These are phyloP conservation scores for Rhizopogon rudus DNA, from an alignment of 768 basidiomycete genomes.

Conservation along the genomic window DNA sequence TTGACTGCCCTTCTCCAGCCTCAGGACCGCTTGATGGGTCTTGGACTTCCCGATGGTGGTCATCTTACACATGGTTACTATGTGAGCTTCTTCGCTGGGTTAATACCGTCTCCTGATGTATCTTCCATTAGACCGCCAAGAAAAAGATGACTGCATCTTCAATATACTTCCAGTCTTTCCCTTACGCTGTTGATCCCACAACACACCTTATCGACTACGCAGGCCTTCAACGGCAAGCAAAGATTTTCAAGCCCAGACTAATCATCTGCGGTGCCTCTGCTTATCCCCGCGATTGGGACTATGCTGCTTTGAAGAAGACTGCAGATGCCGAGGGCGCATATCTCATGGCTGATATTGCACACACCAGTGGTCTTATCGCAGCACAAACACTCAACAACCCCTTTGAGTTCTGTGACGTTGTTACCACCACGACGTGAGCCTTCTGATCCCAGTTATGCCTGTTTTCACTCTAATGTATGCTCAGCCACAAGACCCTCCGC, in stretches of 20 bases:
- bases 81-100: slow-evolving; percentile 37
- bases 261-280: slow-evolving; percentile 98
- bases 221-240: slow-evolving; percentile 75
- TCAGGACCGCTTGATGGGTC: slow-evolving; percentile 97
- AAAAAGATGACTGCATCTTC: slow-evolving; percentile 99
- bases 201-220: slow-evolving; percentile 90
- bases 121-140: slow-evolving; percentile 72
- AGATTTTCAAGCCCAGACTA: slow-evolving; percentile 92
- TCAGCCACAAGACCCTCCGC: slow-evolving; percentile 95
- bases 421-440: slow-evolving; percentile 91
- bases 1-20: slow-evolving; percentile 95
- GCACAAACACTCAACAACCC: slow-evolving; percentile 87
- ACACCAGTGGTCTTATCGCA: slow-evolving; percentile 93
- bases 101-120: background rate
- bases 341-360: slow-evolving; percentile 96
- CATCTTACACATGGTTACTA: slow-evolving; percentile 98
- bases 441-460: background rate
- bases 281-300: slow-evolving; percentile 99
- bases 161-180: slow-evolving; percentile 99
- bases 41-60: slow-evolving; percentile 96
- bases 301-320: slow-evolving; percentile 71
- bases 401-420: slow-evolving; percentile 95
- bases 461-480: slow-evolving; percentile 3
- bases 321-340: slow-evolving; percentile 87
- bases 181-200: slow-evolving; percentile 78